Evolutionary conservation across 2,329 filamentous ascomycete genomes (phyloP).

Genomic region (Pochonia chlamydosporia): DNA sequence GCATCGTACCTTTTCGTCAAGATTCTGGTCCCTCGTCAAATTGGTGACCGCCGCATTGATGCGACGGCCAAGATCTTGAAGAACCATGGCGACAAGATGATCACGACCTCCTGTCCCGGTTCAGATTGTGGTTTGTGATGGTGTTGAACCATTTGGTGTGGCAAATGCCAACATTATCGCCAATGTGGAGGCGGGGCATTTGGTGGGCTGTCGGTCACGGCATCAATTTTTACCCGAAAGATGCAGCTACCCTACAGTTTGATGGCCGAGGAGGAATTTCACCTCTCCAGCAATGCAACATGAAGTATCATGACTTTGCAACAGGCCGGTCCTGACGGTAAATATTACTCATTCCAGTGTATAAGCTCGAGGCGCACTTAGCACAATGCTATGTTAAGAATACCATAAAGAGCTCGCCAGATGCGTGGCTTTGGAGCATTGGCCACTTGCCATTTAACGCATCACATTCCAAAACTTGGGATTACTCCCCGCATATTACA

Average conservation of each 20-base stretch:
- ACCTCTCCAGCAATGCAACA: no score
- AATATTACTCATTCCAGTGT: no score
- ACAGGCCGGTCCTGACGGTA: no score
- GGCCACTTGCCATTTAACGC: no score
- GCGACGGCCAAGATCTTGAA: constrained; percentile 96
- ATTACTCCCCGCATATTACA: no score
- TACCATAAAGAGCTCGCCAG: no score
- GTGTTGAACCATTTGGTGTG: constrained; percentile 4
- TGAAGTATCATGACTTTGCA: no score
- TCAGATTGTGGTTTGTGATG: neutral
- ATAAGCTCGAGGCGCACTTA: no score
- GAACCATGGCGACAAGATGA: constrained; percentile 63
- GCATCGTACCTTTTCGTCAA: constrained; percentile 83
- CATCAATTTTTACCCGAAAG: constrained; percentile 10
- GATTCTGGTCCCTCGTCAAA: constrained; percentile 83
- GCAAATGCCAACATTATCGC: neutral
- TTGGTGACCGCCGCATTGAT: constrained; percentile 96
- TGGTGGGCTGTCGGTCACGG: neutral
- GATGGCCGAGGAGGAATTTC: no score
- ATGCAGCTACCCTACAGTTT: neutral
- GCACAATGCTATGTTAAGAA: no score
- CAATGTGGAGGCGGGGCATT: constrained; percentile 6
- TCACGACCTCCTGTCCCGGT: neutral
- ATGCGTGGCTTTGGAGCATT: no score
- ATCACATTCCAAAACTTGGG: no score